These are phyloP conservation scores for Euclidium syriacum DNA, from an alignment of 345 rosid species.

Conservation along the genomic window DNA sequence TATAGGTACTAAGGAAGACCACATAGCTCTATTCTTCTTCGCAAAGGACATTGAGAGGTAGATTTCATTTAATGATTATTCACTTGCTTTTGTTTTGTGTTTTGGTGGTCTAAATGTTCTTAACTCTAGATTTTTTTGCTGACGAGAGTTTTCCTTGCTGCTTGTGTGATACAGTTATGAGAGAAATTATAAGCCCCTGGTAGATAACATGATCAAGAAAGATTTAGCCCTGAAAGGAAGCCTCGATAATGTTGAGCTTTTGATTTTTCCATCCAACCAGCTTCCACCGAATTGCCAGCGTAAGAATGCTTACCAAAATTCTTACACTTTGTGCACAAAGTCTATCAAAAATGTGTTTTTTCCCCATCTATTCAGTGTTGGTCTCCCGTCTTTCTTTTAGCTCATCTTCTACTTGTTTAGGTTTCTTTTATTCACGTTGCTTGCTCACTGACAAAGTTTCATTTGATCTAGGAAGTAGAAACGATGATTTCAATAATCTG, in stretches of 20 bases:
- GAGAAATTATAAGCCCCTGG: slow-evolving; percentile 63
- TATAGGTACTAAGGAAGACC: slow-evolving; percentile 66
- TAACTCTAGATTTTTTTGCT: background rate
- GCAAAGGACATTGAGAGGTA: slow-evolving; percentile 89
- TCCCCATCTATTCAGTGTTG: background rate
- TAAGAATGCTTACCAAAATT: slow-evolving; percentile 40
- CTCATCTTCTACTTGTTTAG: background rate
- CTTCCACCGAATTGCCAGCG: slow-evolving; percentile 85
- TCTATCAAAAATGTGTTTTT: background rate
- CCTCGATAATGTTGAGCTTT: slow-evolving; percentile 66
- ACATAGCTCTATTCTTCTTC: slow-evolving; percentile 94
- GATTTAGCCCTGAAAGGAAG: slow-evolving; percentile 86
- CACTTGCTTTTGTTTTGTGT: background rate
- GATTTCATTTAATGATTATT: background rate
- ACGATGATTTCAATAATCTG: background rate
- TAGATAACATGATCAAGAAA: slow-evolving; percentile 72
- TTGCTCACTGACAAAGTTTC: background rate
- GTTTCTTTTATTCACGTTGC: background rate
- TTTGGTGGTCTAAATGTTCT: background rate
- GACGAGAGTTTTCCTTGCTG: slow-evolving; percentile 8
- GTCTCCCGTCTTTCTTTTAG: background rate
- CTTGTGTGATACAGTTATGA: slow-evolving; percentile 57
- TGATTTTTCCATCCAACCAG: slow-evolving; percentile 81
- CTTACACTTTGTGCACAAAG: background rate
- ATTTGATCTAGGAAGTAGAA: slow-evolving; percentile 5